phyloP scores from a whole-genome alignment of 1,139 yeast species.

The Hansenula anomala region DNA sequence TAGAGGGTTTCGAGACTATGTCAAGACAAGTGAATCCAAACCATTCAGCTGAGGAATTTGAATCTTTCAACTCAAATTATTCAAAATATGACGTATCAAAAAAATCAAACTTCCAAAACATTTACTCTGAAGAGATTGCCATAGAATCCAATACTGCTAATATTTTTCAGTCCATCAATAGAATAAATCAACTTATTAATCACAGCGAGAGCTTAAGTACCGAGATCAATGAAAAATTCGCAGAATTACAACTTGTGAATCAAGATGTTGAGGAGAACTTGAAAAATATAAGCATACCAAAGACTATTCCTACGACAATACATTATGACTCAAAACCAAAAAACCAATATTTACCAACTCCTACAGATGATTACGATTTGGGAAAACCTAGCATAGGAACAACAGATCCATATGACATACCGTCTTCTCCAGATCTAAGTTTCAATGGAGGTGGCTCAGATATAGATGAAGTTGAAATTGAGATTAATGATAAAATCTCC shows the following conservation, averaged over 20 bases:
- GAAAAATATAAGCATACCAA: too few relatives aligned
- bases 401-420: constrained; percentile 9
- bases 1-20: too few relatives aligned
- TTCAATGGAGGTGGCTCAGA: constrained; percentile 4
- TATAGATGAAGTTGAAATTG: constrained; percentile 17
- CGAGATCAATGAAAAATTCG: background rate
- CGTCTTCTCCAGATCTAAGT: constrained; percentile 19
- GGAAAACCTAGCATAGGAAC: background rate
- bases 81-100: background rate
- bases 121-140: background rate
- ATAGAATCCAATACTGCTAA: background rate
- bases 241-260: background rate
- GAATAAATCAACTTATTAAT: background rate
- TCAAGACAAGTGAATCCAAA: too few relatives aligned
- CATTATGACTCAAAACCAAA: too few relatives aligned
- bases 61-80: background rate
- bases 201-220: background rate
- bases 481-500: constrained; percentile 13
- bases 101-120: background rate
- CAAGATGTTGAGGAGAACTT: background rate
- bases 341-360: constrained; percentile 12
- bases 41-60: background rate
- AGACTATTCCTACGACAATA: too few relatives aligned
- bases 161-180: background rate
- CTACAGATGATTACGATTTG: constrained; percentile 11